Percentiles rank a stretch among this genome's conserved stretches.
phyloP scores from a whole-genome alignment of 2,329 filamentous ascomycete species.

The Dothistroma septosporum region DNA sequence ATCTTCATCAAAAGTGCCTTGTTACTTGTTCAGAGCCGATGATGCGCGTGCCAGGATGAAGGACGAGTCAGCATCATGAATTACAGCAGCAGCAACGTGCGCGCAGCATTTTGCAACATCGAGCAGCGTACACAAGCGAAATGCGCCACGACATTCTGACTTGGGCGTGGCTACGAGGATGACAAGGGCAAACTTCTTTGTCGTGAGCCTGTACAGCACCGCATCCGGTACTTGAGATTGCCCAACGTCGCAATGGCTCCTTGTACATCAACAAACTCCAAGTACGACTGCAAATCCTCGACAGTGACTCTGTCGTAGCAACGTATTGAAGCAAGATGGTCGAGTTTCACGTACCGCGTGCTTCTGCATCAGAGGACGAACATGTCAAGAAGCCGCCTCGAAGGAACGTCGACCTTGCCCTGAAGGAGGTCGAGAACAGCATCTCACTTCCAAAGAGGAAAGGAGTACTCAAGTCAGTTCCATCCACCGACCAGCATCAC shows the following conservation, averaged over 20 bases:
- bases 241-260: background rate
- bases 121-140: background rate
- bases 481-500: background rate
- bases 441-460: background rate
- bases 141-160: background rate
- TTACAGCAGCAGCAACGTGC: too few relatives aligned
- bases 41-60: too few relatives aligned
- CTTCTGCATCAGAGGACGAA: background rate
- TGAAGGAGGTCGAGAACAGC: background rate
- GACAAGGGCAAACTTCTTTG: background rate
- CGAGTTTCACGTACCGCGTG: background rate
- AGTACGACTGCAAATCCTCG: background rate
- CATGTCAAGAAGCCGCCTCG: background rate
- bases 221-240: conserved; percentile 1
- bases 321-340: background rate
- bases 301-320: background rate
- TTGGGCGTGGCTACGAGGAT: background rate
- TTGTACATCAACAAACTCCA: background rate
- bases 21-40: too few relatives aligned
- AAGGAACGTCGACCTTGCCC: background rate
- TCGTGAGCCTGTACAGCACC: background rate
- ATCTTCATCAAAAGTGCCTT: too few relatives aligned
- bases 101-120: too few relatives aligned
- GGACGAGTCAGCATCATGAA: too few relatives aligned
- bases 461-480: background rate